Evolutionary conservation across 495 filamentous ascomycete genomes (phyloP).

Genomic region (Opeltia flavorubescens): DNA sequence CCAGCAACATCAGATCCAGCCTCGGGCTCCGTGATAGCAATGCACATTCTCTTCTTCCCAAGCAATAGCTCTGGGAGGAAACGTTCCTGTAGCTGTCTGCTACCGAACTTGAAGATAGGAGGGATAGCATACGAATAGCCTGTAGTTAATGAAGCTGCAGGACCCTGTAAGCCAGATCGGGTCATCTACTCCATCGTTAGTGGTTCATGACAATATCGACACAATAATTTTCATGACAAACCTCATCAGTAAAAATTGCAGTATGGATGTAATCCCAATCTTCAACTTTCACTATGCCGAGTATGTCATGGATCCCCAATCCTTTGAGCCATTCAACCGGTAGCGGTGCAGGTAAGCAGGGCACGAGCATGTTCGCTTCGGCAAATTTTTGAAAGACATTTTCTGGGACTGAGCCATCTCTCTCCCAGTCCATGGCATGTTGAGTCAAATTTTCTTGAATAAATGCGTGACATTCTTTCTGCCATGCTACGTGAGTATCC

Average conservation of each 20-base stretch:
- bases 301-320: conserved; percentile 47
- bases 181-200: conserved; percentile 30
- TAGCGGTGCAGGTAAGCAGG: conserved; percentile 50
- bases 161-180: conserved; percentile 49
- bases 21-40: conserved; percentile 66
- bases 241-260: conserved; percentile 48
- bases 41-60: conserved; percentile 51
- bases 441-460: conserved; percentile 42
- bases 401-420: conserved; percentile 41
- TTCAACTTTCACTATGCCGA: conserved; percentile 53
- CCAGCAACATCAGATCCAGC: conserved; percentile 61
- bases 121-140: conserved; percentile 61
- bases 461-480: conserved; percentile 52
- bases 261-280: conserved; percentile 63
- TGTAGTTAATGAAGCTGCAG: conserved; percentile 43
- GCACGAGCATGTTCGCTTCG: conserved; percentile 46
- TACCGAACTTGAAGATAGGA: conserved; percentile 55
- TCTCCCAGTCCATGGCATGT: conserved; percentile 54
- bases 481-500: conserved; percentile 35
- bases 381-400: conserved; percentile 49
- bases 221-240: conserved; percentile 27
- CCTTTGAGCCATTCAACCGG: conserved; percentile 52
- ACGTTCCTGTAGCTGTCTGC: conserved; percentile 40
- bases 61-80: conserved; percentile 53
- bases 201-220: no score